Evolutionary conservation across 176 grass and related monocot genomes (phyloP), one percentile per base, ranked within the genome.

Genomic region (Microstegium vimineum): DNA sequence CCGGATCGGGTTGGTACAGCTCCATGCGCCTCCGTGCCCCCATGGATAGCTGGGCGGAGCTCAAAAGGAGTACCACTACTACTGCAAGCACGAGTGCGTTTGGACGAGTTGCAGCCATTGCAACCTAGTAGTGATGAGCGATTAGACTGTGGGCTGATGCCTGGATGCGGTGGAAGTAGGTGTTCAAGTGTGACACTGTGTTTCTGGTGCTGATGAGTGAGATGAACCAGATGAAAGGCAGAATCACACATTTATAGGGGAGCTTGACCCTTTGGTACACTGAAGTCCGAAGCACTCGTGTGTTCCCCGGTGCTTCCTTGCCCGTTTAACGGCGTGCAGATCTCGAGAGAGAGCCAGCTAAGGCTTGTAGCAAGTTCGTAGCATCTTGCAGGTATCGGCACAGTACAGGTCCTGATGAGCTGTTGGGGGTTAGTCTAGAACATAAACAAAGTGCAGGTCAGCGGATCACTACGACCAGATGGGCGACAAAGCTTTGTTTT

Each of bases 21-120:
- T 90, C 88, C 88, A 90, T 82, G 83, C 83, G 83, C 65, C 88
- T 34, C 66, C 88, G 73, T 71, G 83, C 83, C 5, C 78, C 83
- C 45, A 66, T 61, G 36, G 43, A 45, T 5, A 67, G 66, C 46
- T 78, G 83, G 1, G 79, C 68, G 3, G 77, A 43, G 77, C 63
- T 69, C 42, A 40, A 20, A n/a, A 97, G 54, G 46, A 82, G 22
- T 34, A 82, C 5, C 6, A 67, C 15, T 5, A 67, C 15, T 5
- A 36, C 15, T 8, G 73, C 73, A 38, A 89, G 65, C 2, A 66
- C 8, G 2, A 20, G 5, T 5, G 78, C 78, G 16, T 37, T 86
- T 38, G 83, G 27, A 36, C 34, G 25, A 28, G 3, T 25, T 1
- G 12, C 20, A 2, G 78, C 56, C 87, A 89, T 89, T 45, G 45